Conservation (phyloP, 495 filamentous ascomycete genomes). For the Aspergillus leporis region DNA sequence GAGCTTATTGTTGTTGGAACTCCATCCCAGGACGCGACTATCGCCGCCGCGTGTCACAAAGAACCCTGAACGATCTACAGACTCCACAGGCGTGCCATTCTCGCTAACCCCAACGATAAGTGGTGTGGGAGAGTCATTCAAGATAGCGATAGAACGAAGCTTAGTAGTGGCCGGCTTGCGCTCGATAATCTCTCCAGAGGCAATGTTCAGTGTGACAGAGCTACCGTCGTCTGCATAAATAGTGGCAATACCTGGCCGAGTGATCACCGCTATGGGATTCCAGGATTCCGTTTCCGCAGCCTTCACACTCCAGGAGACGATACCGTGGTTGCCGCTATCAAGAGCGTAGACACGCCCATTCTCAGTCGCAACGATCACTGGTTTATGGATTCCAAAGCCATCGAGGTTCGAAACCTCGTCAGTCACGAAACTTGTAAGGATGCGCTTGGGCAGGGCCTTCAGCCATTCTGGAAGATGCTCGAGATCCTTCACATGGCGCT, state of each 20-base stretch:
- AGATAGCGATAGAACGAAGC: constrained; percentile 34
- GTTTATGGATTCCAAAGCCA: constrained; percentile 84
- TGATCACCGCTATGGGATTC: constrained; percentile 67
- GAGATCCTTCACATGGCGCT: constrained; percentile 78
- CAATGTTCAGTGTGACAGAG: constrained; percentile 54
- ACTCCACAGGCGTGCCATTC: constrained; percentile 35
- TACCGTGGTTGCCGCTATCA: constrained; percentile 72
- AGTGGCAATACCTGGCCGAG: constrained; percentile 56
- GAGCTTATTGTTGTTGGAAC: constrained; percentile 43
- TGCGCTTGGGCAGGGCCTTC: constrained; percentile 59
- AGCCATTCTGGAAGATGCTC: constrained; percentile 76
- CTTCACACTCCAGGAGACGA: constrained; percentile 71
- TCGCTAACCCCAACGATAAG: constrained; percentile 30
- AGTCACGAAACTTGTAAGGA: constrained; percentile 67
- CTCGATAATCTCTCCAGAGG: constrained; percentile 56
- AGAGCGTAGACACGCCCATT: constrained; percentile 78
- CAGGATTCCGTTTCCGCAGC: constrained; percentile 60
- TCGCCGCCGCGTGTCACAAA: constrained; percentile 64
- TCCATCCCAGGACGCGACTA: constrained; percentile 63
- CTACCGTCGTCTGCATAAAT: constrained; percentile 60
- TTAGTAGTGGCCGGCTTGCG: constrained; percentile 31
- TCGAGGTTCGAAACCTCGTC: constrained; percentile 65
- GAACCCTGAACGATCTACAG: constrained; percentile 31
- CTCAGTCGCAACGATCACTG: constrained; percentile 77
- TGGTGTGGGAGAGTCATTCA: constrained; percentile 26